Evolutionary conservation across 345 rosid genomes (phyloP), one percentile per base, ranked within the genome.

Genomic region (Populus alba): DNA sequence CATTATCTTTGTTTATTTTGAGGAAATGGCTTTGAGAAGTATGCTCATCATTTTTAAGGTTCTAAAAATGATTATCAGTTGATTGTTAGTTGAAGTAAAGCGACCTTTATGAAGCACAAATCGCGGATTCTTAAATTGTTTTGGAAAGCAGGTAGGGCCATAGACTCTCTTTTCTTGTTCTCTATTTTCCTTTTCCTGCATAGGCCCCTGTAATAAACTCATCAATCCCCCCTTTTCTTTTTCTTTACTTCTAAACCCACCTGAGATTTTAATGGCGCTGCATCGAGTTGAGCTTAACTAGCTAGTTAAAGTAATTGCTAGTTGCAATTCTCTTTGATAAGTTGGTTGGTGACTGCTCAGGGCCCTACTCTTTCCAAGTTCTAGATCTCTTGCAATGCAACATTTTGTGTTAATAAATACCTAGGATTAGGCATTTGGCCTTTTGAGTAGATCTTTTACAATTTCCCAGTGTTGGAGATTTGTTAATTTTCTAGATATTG

Each of bases 31-130:
- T 70, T 12, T 37, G 71, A 33, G 23, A 47, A 18, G 41, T 70
- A 29, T 1, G 35, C 47, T 59, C 23, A 75, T 76, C 38, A 67
- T 65, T 43, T 22, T 59, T 25, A 62, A 33, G 71, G 29, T 33
- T 38, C 75, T 82, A 82, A 80, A 83, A 69, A 78, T 81, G 43
- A 51, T 47, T 75, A 51, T 69, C 83, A 72, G 29, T 61, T 33
- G 49, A 9, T 4, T n/a, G 67, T 53, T 66, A 27, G 70, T 66
- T 84, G 70, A 59, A 63, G 53, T 41, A 35, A 72, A 41, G 17
- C 2, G 38, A 75, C 62, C 62, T 73, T 76, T 77, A 0, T 72
- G 51, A 66, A 55, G 68, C 65, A 15, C 43, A 45, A 45, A 73
- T n/a, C 39, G 71, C 71, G 61, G 75, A 47, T 63, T 81, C 77